Percentiles rank a stretch among this genome's conserved stretches.
Evolutionary conservation across 2,329 filamentous ascomycete genomes (phyloP).

Genomic region (Thermothelomyces thermophilus): DNA sequence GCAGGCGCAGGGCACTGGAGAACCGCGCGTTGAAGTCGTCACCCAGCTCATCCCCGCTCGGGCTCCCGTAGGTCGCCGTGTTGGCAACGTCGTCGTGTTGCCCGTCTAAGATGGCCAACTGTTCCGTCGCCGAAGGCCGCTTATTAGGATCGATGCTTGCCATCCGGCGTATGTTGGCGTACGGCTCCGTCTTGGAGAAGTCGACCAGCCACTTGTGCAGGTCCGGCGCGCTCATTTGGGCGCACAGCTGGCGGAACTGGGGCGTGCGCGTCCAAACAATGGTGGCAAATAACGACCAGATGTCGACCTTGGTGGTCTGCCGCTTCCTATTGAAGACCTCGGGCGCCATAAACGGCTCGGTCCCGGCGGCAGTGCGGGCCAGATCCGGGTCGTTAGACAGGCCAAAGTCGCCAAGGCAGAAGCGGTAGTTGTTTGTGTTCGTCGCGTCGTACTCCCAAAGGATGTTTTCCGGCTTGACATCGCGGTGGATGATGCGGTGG

Average conservation of each 20-base stretch:
- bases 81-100: slow-evolving; percentile 1
- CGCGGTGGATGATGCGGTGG: slow-evolving; percentile 24
- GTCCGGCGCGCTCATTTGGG: slow-evolving; percentile 7
- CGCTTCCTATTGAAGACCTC: slow-evolving; percentile 20
- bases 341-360: slow-evolving; percentile 28
- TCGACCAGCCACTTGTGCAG: slow-evolving; percentile 21
- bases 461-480: slow-evolving; percentile 27
- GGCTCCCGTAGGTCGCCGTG: background rate
- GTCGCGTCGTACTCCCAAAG: slow-evolving; percentile 18
- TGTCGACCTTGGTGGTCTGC: slow-evolving; percentile 27
- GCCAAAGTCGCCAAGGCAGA: slow-evolving; percentile 25
- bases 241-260: slow-evolving; percentile 19
- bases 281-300: slow-evolving; percentile 31
- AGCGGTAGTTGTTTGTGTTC: slow-evolving; percentile 17
- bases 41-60: background rate
- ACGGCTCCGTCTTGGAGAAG: slow-evolving; percentile 16
- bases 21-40: slow-evolving; percentile 13
- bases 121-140: slow-evolving; percentile 17
- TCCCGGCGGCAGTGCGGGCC: slow-evolving; percentile 25
- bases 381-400: slow-evolving; percentile 22
- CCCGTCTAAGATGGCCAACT: slow-evolving; percentile 18
- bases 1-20: slow-evolving; percentile 6
- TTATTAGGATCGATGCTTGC: slow-evolving; percentile 17
- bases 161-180: slow-evolving; percentile 18
- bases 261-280: slow-evolving; percentile 24